Base-by-base conservation (phyloP, 2,329 filamentous ascomycete species). In the Aureobasidium lini region DNA sequence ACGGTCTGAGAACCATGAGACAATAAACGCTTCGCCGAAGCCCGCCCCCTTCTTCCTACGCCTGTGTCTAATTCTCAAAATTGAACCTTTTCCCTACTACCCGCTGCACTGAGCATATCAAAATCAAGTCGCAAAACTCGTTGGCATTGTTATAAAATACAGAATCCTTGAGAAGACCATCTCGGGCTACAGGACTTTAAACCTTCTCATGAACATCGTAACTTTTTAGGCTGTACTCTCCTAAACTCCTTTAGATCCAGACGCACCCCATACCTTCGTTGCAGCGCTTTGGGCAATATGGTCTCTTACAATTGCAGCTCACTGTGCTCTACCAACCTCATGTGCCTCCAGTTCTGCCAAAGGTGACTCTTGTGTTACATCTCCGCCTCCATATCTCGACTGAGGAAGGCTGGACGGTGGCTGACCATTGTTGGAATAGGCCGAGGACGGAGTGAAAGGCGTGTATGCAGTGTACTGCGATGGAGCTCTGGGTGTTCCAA, bases 1-100 rank as follows among this genome's bases (percentile, higher is more conserved):
- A 79, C 65, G 78, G 78, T 43, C 72, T 80, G 34, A 74, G 77
- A 61, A 71, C 77, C 56, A 66, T 79, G 65, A 71, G 77, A 67
- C 75, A 77, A 66, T 76, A 28, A 57, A 42, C 39, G 34, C 36
- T 34, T 31, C 11, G 31, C 16, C 23, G 8, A 57, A 53, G 39
- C 40, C 31, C 18, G 8, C 43, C 28, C 36, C 39, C 34, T 23
- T 48, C 43, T 47, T 57, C 52, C 18, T 57, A 57, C 43, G 54
- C 54, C 54, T 57, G 42, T 57, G 54, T 57, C 36, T 57, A 47
- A 47, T 57, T 9, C 42, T 47, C 43, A 57, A 48, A 47, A 57
- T 48, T 16, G 13, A 57, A 57, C 43, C 15, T 15, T 32, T 34
- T 48, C 23, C n/a, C 37, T 53, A 40, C 37, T 42, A 23, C n/a